Percentiles rank a stretch among this genome's conserved stretches.
Conservation (phyloP, 768 basidiomycete genomes). For the Pleurotus cornucopiae region DNA sequence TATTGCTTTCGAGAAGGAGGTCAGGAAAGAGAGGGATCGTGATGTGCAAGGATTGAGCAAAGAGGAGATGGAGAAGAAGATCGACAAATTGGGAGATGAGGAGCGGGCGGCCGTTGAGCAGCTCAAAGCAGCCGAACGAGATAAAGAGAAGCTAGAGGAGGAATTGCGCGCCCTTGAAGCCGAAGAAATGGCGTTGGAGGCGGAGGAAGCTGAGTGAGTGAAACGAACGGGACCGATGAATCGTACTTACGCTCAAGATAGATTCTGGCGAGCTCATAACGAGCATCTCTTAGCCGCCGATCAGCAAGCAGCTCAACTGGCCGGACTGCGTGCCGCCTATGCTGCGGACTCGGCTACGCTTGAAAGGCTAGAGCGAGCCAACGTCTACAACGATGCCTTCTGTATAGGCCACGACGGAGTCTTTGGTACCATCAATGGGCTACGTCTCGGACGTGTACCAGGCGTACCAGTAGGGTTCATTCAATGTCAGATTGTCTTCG, state of each 20-base stretch:
- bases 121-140: conserved; percentile 70
- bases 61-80: conserved; percentile 69
- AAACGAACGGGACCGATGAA: not conserved
- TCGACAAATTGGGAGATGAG: conserved; percentile 67
- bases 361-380: conserved; percentile 85
- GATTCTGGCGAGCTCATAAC: conserved; percentile 83
- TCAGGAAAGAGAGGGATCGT: conserved; percentile 75
- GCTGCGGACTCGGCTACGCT: conserved; percentile 71
- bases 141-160: conserved; percentile 69
- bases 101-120: conserved; percentile 70
- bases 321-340: conserved; percentile 73
- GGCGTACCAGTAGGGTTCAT: conserved; percentile 62
- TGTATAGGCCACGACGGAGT: conserved; percentile 93
- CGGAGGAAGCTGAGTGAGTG: conserved; percentile 80
- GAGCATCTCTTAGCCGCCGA: conserved; percentile 62
- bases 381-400: conserved; percentile 95
- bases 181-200: conserved; percentile 75
- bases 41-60: conserved; percentile 56
- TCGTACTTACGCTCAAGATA: conserved; percentile 23
- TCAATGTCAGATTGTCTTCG: not conserved
- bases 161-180: conserved; percentile 67
- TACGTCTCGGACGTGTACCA: conserved; percentile 85
- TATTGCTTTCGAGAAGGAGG: conserved; percentile 87
- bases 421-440: conserved; percentile 97
- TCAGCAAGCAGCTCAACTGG: conserved; percentile 64